Percentiles rank a stretch among this genome's conserved stretches.
Conservation (phyloP, 345 rosid genomes). For the Boechera retrofracta region DNA sequence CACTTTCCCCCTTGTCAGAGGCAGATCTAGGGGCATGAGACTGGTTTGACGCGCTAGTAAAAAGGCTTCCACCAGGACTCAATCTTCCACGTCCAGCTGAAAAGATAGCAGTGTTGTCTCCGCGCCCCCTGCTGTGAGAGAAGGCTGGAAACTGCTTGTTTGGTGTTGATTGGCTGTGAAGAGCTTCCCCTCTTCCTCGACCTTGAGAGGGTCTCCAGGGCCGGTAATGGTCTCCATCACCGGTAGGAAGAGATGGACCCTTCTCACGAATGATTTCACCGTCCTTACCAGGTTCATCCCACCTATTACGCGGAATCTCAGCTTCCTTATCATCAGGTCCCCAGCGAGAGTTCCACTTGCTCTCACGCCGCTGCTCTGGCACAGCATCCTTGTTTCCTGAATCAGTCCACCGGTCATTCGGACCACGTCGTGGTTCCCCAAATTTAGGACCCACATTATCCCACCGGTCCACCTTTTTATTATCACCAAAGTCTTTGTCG, state of each 20-base stretch:
- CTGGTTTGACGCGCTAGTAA: conserved; percentile 46
- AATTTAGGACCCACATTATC: conserved; percentile 68
- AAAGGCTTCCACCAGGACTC: conserved; percentile 58
- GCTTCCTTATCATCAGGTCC: conserved; percentile 81
- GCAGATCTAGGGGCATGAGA: conserved; percentile 53
- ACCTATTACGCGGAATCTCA: conserved; percentile 63
- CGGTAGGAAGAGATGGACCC: conserved; percentile 56
- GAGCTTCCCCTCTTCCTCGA: conserved; percentile 78
- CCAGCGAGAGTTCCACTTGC: conserved; percentile 99
- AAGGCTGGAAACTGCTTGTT: conserved; percentile 68
- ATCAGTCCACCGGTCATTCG: conserved; percentile 83
- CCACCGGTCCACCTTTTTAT: conserved; percentile 75
- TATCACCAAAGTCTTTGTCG: conserved; percentile 78
- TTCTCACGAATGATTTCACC: conserved; percentile 67
- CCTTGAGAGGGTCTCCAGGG: conserved; percentile 88
- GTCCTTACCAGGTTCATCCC: conserved; percentile 68
- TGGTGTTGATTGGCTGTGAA: conserved; percentile 63
- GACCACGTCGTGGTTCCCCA: conserved; percentile 79
- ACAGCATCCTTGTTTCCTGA: conserved; percentile 70
- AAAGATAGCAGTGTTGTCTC: conserved; percentile 60
- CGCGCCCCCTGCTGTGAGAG: conserved; percentile 73
- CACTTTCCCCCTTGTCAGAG: conserved; percentile 63
- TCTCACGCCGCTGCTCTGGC: conserved; percentile 86
- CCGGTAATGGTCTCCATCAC: conserved; percentile 67
- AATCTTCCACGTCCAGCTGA: conserved; percentile 74